phyloP scores from a whole-genome alignment of 768 basidiomycete genomes.

The Leccinum rimulosum region DNA sequence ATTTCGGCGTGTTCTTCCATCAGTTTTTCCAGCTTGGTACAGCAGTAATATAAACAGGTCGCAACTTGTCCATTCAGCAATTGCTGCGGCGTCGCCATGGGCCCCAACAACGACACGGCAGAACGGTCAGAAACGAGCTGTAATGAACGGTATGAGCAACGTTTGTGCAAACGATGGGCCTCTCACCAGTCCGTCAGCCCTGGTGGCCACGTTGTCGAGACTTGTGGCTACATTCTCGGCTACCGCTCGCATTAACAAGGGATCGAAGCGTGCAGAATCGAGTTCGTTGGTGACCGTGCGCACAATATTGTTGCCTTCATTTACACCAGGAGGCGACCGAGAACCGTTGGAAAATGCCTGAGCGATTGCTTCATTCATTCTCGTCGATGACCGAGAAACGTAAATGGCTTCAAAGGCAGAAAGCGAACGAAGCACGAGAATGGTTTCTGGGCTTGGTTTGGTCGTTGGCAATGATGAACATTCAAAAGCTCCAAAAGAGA shows the following conservation, averaged over 20 bases:
- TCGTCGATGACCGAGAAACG: slow-evolving; percentile 75
- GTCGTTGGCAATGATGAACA: slow-evolving; percentile 1
- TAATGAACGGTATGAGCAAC: neutral
- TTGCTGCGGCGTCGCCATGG: slow-evolving; percentile 77
- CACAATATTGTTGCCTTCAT: slow-evolving; percentile 75
- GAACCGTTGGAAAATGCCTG: slow-evolving; percentile 73
- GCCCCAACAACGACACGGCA: slow-evolving; percentile 71
- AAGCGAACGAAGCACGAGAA: slow-evolving; percentile 81
- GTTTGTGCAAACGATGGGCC: neutral
- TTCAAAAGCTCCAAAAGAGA: slow-evolving; percentile 1
- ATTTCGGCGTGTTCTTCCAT: slow-evolving; percentile 28
- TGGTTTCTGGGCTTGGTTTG: slow-evolving; percentile 76
- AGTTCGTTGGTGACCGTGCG: slow-evolving; percentile 80
- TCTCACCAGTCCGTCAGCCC: slow-evolving; percentile 69
- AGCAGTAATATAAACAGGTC: slow-evolving; percentile 51
- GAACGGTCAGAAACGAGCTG: slow-evolving; percentile 73
- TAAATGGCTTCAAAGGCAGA: slow-evolving; percentile 87
- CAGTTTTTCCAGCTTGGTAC: slow-evolving; percentile 24
- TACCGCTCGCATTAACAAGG: slow-evolving; percentile 74
- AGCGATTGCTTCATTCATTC: slow-evolving; percentile 78
- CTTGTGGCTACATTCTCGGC: slow-evolving; percentile 69
- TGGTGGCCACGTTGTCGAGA: slow-evolving; percentile 64
- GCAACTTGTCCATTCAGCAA: slow-evolving; percentile 73
- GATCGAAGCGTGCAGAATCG: slow-evolving; percentile 52
- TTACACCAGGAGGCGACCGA: slow-evolving; percentile 66